Conservation (phyloP, 73 alveolate genomes). For the Paramecium sonneborni region DNA sequence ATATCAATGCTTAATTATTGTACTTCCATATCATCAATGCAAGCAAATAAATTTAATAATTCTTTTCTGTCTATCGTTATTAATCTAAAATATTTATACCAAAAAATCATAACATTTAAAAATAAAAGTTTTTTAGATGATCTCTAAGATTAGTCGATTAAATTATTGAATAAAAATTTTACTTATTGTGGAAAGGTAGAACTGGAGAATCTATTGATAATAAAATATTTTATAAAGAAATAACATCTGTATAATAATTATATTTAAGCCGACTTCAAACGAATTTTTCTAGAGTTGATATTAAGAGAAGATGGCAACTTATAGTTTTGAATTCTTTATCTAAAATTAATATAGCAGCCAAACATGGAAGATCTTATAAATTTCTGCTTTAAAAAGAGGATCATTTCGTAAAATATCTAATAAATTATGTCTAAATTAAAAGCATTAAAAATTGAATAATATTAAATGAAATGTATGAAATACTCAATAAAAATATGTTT, state of each 20-base stretch:
- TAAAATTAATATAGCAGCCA: background rate
- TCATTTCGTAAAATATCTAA: no score
- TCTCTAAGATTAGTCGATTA: background rate
- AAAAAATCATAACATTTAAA: background rate
- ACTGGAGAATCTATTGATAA: background rate
- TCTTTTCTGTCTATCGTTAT: background rate
- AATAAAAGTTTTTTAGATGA: slow-evolving; percentile 1
- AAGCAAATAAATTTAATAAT: background rate
- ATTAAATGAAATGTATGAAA: no score
- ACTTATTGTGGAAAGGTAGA: background rate
- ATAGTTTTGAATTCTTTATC: background rate
- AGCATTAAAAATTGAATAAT: no score
- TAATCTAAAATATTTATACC: background rate
- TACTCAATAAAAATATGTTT: background rate
- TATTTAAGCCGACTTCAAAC: slow-evolving; percentile 32
- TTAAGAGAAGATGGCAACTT: slow-evolving; percentile 13
- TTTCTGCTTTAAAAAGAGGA: no score
- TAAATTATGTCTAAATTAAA: no score
- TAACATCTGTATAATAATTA: background rate
- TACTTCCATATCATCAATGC: slow-evolving; percentile 37
- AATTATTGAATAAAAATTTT: background rate
- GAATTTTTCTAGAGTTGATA: background rate
- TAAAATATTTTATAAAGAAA: background rate
- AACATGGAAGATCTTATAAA: background rate
- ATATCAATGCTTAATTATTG: background rate